phyloP scores from a whole-genome alignment of 1,139 yeast genomes.

The Yamadazyma membranifaciens region DNA sequence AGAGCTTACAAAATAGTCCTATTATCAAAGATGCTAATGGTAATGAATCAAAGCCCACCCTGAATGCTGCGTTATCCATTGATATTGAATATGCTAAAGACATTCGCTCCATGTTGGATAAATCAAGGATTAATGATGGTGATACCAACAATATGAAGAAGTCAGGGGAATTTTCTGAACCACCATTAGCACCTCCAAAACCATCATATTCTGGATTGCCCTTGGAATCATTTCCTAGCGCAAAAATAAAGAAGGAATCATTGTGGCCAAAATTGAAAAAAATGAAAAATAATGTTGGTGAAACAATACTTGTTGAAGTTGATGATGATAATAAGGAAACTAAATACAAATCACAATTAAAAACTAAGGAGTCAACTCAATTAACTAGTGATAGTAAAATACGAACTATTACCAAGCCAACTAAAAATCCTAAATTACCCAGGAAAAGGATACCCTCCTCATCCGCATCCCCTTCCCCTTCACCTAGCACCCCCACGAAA shows the following conservation, averaged over 20 bases:
- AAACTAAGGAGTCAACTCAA: constrained; percentile 22
- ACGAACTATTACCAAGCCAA: constrained; percentile 22
- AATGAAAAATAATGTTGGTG: constrained; percentile 5
- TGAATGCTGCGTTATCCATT: not conserved
- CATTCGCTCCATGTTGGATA: constrained; percentile 1
- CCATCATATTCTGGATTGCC: constrained; percentile 67
- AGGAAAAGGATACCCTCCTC: not conserved
- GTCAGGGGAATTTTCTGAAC: constrained; percentile 47
- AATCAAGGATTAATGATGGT: not conserved
- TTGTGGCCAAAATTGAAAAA: constrained; percentile 37
- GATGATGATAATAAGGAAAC: constrained; percentile 5
- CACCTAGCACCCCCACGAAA: not conserved
- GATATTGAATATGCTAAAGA: not conserved
- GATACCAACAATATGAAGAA: not conserved
- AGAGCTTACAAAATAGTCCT: constrained; percentile 10
- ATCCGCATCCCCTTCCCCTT: not conserved
- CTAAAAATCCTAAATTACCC: constrained; percentile 8
- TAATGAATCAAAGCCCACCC: not conserved
- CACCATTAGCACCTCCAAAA: constrained; percentile 50
- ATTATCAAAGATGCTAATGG: constrained; percentile 1
- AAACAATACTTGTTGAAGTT: constrained; percentile 3
- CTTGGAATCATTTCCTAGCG: constrained; percentile 59
- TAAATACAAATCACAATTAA: constrained; percentile 1
- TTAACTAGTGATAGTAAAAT: constrained; percentile 33
- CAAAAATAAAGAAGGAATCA: constrained; percentile 51